Percentiles rank a stretch among this genome's conserved stretches.
phyloP scores from a whole-genome alignment of 2,329 filamentous ascomycete genomes.

The Xylogone sp. region DNA sequence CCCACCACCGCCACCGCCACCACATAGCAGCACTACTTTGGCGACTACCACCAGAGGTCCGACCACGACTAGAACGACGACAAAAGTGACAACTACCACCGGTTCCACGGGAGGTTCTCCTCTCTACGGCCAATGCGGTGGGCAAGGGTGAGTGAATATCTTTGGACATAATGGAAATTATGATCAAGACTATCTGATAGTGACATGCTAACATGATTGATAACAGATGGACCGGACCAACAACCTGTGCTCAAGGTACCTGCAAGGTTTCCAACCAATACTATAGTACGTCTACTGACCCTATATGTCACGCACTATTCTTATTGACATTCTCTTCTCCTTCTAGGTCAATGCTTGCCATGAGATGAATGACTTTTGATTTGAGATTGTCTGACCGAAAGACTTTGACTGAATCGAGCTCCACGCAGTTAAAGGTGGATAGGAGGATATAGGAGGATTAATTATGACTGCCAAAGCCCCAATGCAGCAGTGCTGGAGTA shows the following conservation, averaged over 20 bases:
- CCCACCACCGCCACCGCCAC: background rate
- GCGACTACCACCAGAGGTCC: background rate
- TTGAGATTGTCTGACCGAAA: too few species aligned
- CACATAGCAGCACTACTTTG: background rate
- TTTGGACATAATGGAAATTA: background rate
- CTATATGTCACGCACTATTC: background rate
- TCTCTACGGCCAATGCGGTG: background rate
- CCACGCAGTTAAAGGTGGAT: too few species aligned
- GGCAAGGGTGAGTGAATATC: background rate
- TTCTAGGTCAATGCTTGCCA: background rate
- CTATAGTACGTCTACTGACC: constrained; percentile 4
- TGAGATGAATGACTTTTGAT: background rate
- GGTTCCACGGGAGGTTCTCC: background rate
- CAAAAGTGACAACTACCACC: background rate
- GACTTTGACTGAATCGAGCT: too few species aligned
- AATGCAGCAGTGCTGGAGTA: too few species aligned
- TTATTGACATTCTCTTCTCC: background rate
- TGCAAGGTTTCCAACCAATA: constrained; percentile 8
- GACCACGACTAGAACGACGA: background rate
- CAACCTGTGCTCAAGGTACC: constrained; percentile 10
- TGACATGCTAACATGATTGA: background rate
- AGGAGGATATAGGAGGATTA: too few species aligned
- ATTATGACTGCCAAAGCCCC: too few species aligned
- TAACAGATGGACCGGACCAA: constrained; percentile 7
- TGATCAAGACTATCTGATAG: too few species aligned